These are phyloP conservation scores for Lentinus brumalis DNA, from an alignment of 768 basidiomycete species.

Conservation along the genomic window DNA sequence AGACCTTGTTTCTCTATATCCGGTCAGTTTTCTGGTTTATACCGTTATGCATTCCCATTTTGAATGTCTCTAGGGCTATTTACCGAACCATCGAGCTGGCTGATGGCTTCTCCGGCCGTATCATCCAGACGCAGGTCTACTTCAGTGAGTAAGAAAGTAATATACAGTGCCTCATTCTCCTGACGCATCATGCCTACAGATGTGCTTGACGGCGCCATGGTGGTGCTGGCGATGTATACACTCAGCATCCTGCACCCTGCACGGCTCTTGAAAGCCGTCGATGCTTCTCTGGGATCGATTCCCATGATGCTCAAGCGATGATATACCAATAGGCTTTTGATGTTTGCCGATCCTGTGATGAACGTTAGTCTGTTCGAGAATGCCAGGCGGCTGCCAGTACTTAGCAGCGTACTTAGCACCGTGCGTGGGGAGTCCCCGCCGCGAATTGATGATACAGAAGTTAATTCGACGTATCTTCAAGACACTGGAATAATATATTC, in stretches of 20 bases:
- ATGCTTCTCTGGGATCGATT: no score
- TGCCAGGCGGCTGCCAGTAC: no score
- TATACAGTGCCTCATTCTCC: neutral
- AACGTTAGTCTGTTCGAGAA: no score
- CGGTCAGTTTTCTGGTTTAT: slow-evolving; percentile 4
- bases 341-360: no score
- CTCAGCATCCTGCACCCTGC: slow-evolving; percentile 50
- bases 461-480: no score
- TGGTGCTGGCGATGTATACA: slow-evolving; percentile 44
- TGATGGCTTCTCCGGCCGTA: slow-evolving; percentile 50
- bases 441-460: no score
- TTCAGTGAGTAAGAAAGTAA: slow-evolving; percentile 41
- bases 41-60: slow-evolving; percentile 45
- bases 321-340: no score
- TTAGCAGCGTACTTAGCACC: no score
- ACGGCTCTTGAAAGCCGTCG: slow-evolving; percentile 23
- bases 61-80: slow-evolving; percentile 34
- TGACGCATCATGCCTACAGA: slow-evolving; percentile 31
- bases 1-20: slow-evolving; percentile 14
- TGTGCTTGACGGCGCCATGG: slow-evolving; percentile 51
- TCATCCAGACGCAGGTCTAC: slow-evolving; percentile 49
- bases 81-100: slow-evolving; percentile 52
- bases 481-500: no score
- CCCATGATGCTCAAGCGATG: no score
- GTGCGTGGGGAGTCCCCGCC: no score